Evolutionary conservation across 345 rosid species (phyloP).

Genomic region (Lagerstroemia speciosa): DNA sequence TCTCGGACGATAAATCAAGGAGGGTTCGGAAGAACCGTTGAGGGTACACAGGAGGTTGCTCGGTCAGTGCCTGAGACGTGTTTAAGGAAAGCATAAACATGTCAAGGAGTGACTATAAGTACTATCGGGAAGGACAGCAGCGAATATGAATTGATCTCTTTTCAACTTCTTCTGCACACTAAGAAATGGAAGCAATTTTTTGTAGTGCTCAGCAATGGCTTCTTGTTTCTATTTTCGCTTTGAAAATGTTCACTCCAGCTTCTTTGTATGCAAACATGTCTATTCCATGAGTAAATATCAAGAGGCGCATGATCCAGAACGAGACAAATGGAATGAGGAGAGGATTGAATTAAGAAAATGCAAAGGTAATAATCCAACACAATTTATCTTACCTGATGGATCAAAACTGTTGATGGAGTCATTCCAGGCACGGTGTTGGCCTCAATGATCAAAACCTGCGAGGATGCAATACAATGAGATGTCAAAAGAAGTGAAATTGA

Average conservation of each 20-base stretch:
- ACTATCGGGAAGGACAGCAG: neutral
- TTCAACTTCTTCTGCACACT: no score
- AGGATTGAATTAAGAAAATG: no score
- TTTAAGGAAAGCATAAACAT: neutral
- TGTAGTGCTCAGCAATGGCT: no score
- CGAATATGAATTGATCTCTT: neutral
- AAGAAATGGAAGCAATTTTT: no score
- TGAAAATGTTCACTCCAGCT: no score
- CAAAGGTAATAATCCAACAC: neutral
- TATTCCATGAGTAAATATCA: neutral
- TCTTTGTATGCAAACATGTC: neutral
- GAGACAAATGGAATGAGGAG: no score
- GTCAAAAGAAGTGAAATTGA: neutral
- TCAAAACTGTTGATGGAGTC: constrained; percentile 91
- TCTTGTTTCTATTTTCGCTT: no score
- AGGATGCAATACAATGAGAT: neutral
- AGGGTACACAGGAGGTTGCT: constrained; percentile 79
- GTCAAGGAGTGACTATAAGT: neutral
- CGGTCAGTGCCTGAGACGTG: constrained; percentile 59
- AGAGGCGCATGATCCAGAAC: neutral
- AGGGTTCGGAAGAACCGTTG: constrained; percentile 68
- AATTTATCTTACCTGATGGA: constrained; percentile 60
- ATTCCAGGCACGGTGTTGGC: constrained; percentile 93
- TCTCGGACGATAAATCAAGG: constrained; percentile 60
- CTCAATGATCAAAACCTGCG: constrained; percentile 80